phyloP scores from a whole-genome alignment of 495 filamentous ascomycete species.

The Aspergillus ellipticus region DNA sequence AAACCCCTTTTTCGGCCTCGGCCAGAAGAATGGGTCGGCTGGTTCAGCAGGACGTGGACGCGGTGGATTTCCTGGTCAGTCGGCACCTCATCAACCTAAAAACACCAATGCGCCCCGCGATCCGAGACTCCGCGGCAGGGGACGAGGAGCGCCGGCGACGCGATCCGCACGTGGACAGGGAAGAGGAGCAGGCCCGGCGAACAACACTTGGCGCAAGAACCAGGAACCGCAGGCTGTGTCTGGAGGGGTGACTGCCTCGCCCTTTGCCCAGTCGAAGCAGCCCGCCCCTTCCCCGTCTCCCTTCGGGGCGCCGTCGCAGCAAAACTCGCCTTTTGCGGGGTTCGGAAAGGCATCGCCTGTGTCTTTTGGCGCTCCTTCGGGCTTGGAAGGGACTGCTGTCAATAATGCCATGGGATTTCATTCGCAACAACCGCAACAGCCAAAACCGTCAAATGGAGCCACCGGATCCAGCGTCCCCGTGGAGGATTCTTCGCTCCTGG shows the following conservation, averaged over 20 bases:
- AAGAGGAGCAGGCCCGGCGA: slow-evolving; percentile 18
- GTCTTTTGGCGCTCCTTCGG: slow-evolving; percentile 15
- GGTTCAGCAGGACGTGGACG: slow-evolving; percentile 30
- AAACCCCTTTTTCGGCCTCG: slow-evolving; percentile 30
- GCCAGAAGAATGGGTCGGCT: slow-evolving; percentile 28
- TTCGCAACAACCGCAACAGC: neutral
- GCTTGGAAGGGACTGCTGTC: slow-evolving; percentile 9
- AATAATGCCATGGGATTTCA: slow-evolving; percentile 16
- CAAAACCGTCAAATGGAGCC: slow-evolving; percentile 8
- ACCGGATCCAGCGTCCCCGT: slow-evolving; percentile 12
- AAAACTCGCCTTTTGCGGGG: slow-evolving; percentile 20
- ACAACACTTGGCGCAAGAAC: slow-evolving; percentile 15
- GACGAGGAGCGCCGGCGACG: slow-evolving; percentile 22
- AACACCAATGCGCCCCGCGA: slow-evolving; percentile 17
- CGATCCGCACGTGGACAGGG: slow-evolving; percentile 23
- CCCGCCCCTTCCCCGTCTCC: slow-evolving; percentile 12
- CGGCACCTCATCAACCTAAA: slow-evolving; percentile 22
- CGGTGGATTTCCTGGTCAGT: slow-evolving; percentile 20
- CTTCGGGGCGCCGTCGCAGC: slow-evolving; percentile 14
- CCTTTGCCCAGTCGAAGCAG: slow-evolving; percentile 31
- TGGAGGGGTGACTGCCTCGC: slow-evolving; percentile 17
- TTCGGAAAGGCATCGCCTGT: slow-evolving; percentile 15
- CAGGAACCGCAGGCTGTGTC: slow-evolving; percentile 8
- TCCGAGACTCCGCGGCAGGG: slow-evolving; percentile 24
- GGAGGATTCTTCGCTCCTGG: slow-evolving; percentile 22